Evolutionary conservation across 768 basidiomycete species (phyloP).

Genomic region (Calocybe cyanea): DNA sequence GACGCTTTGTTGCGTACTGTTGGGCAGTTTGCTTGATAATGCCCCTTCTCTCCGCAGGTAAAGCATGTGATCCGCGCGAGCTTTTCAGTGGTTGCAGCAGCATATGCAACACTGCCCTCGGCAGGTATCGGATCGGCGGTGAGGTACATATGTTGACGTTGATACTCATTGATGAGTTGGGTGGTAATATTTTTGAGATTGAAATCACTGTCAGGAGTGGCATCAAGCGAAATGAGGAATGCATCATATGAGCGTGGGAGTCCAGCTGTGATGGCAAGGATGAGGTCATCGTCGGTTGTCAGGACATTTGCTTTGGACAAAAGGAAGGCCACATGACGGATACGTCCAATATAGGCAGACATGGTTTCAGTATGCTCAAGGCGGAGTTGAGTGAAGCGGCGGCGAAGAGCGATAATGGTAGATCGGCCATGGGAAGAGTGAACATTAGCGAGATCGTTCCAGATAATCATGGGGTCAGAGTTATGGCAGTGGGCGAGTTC

Average conservation of each 20-base stretch:
- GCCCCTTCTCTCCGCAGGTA: conserved; percentile 1
- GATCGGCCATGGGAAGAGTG: not conserved
- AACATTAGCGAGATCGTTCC: not conserved
- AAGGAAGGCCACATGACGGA: conserved; percentile 6
- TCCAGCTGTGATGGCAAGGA: too few species aligned
- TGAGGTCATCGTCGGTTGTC: not conserved
- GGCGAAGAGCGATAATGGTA: not conserved
- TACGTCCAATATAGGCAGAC: conserved; percentile 4
- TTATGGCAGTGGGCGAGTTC: too few species aligned
- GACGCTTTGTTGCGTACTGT: too few species aligned
- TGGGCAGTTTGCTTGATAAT: conserved; percentile 4
- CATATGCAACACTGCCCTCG: not conserved
- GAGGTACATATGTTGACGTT: conserved; percentile 1
- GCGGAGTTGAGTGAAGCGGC: not conserved
- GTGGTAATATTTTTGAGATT: not conserved
- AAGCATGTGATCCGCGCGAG: conserved; percentile 1
- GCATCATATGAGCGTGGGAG: too few species aligned
- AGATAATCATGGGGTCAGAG: not conserved
- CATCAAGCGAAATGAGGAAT: conserved; percentile 5
- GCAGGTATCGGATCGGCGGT: not conserved
- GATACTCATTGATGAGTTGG: conserved; percentile 2
- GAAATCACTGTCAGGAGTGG: conserved; percentile 2
- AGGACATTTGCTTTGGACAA: not conserved
- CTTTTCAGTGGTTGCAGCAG: not conserved
- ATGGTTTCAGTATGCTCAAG: conserved; percentile 1